Base-by-base conservation (phyloP, 768 basidiomycete species). In the Leccinum arenicola region DNA sequence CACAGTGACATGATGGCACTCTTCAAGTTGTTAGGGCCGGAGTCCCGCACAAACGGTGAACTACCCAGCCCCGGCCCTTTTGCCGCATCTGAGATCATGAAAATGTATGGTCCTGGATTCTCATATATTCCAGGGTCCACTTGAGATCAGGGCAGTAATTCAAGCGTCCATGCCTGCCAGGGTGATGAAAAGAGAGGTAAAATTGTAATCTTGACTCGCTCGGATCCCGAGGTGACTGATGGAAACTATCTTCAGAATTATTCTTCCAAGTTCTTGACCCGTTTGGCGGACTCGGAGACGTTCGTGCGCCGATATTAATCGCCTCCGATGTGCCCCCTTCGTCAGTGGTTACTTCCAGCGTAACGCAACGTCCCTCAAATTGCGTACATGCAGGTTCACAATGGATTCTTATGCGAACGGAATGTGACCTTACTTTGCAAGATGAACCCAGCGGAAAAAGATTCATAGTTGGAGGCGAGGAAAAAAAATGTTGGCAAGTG, bases 31-130 rank as follows among this genome's bases (percentile, higher is more conserved):
- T 4, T n/a, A 50, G 25, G 40, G 31, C 29, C 35, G 36, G 33
- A 35, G 33, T 35, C 12, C 33, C 12, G 33, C 6, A 35, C 27
- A 31, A 29, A 43, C 19, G 21, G 36, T 35, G 57, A 59, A 29
- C n/a, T 19, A 25, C 57, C 21, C 29, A 35, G 33, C 4, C 23
- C 27, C 8, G 11, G 10, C 0, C 11, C 10, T 38, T 49, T 21
- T 1, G 17, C 50, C 45, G 62, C 64, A 48, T 49, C 6, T 21
- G 59, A 57, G 59, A 19, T 21, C 27, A 10, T 45, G 33, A 35
- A 35, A 35, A 14, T 35, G 33, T 48, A 52, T 45, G 31, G 29
- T 9, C 19, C 50, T 14, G 31, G 25, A 17, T 27, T 12, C 12
- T 47, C 19, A 29, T 35, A 15, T 17, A 38, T 51, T 17, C 47